These are phyloP conservation scores for Phalaenopsis equestris DNA, from an alignment of 106 monocot species.

Conservation along the genomic window DNA sequence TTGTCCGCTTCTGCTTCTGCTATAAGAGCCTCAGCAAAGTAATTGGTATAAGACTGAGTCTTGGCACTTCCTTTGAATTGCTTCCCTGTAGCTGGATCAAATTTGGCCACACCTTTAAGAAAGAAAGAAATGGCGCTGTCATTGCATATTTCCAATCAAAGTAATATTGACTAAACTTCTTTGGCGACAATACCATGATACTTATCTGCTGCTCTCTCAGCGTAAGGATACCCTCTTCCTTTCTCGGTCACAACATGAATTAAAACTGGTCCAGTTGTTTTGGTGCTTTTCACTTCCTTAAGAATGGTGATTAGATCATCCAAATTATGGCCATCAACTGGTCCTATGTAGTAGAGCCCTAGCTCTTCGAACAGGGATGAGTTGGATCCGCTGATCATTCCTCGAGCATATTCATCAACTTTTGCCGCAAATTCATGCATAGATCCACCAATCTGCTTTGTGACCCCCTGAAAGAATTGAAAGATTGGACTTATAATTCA, in stretches of 20 bases:
- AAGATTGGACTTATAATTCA: neutral
- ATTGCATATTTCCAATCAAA: neutral
- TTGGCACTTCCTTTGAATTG: slow-evolving; percentile 52
- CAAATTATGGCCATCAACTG: slow-evolving; percentile 87
- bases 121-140: neutral
- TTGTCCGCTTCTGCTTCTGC: slow-evolving; percentile 88
- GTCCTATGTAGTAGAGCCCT: slow-evolving; percentile 95
- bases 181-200: slow-evolving; percentile 57
- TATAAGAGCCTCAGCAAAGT: slow-evolving; percentile 85
- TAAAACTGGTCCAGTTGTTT: slow-evolving; percentile 82
- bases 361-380: slow-evolving; percentile 92
- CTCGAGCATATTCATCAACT: slow-evolving; percentile 91
- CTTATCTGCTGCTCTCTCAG: slow-evolving; percentile 87
- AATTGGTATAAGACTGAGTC: slow-evolving; percentile 86
- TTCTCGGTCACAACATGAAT: slow-evolving; percentile 94
- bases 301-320: slow-evolving; percentile 87
- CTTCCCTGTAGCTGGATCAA: slow-evolving; percentile 91
- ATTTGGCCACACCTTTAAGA: slow-evolving; percentile 65
- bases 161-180: neutral
- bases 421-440: slow-evolving; percentile 87
- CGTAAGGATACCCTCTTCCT: slow-evolving; percentile 90
- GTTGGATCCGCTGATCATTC: slow-evolving; percentile 87
- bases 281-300: slow-evolving; percentile 83
- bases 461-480: slow-evolving; percentile 54
- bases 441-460: slow-evolving; percentile 86